Base-by-base conservation (phyloP, 257 asterid genomes). In the Scutellaria minor region DNA sequence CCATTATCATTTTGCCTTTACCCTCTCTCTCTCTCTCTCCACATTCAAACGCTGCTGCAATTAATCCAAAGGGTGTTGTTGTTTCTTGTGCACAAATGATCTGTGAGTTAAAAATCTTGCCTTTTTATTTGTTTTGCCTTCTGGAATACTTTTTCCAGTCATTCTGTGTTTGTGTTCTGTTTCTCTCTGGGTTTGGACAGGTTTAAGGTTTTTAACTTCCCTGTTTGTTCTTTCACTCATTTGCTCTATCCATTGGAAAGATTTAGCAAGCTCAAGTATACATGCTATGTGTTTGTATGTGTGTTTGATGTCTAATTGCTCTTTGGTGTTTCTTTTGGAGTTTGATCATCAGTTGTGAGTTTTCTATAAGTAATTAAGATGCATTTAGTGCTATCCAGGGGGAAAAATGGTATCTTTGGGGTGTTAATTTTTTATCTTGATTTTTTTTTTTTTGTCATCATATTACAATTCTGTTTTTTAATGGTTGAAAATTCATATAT, bases 21-120 rank as follows among this genome's bases (percentile, higher is more conserved):
- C 67, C 61, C 6, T 9, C 50, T 15, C 6, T 14, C 57, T 73
- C 7, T 72, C 71, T 44, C 64, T 75, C 77, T 65, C 75, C 14
- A 11, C 69, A 73, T 76, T 79, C 78, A 82, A 60, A 74, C 40
- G 9, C 80, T 77, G 78, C 62, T 81, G 76, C 77, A 67, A 48
- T 79, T 80, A 66, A 74, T 47, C 13, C 62, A 74, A 64, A 20
- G 40, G 46, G 42, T 18, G 59, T 60, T 55, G 35, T 64, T 70
- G 24, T 71, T 71, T 64, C 71, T 57, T 60, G 18, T 57, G 53
- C 58, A 70, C 79, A 42, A 76, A 85, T 83, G 84, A 76, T 86
- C 88, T 66, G 85, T 78, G 77, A 76, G 93, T 76, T 62, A 50
- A 74, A 40, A 31, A 62, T 50, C 48, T 72, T 68, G 45, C 27